Evolutionary conservation across 257 asterid genomes (phyloP), one percentile per base, ranked within the genome.

Genomic region (Solanum chiquidenum): DNA sequence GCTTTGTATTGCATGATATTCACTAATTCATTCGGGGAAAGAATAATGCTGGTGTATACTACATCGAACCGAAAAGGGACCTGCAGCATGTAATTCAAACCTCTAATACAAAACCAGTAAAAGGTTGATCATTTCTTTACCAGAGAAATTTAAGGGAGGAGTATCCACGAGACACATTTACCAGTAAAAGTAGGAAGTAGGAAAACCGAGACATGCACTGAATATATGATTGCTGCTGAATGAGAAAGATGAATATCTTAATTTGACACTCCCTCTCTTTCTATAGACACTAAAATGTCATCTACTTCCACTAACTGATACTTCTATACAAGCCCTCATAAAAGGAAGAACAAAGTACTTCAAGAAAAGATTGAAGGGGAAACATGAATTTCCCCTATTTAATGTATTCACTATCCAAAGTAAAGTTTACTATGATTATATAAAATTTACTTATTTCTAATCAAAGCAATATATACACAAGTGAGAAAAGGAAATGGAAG

Each of bases 381-480:
- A 80, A 49, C 85, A 80, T 80, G 85, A n/a, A 49, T 46, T 29
- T 80, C 35, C 69, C 27, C 66, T 80, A 44, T 80, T 79, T 80
- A 46, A 27, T 80, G 40, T 29, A 80, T 80, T 37, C 38, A 80
- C 23, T 80, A 10, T 27, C 83, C 31, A 12, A 86, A 29, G 79
- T 18, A 74, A 86, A 42, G 34, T 14, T 25, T 44, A 27, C 21
- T 42, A 40, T 69, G 66, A 7, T 42, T 72, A 44, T 13, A 42
- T 2, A 35, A 86, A 34, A 49, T 52, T 66, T 62, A 66, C 27
- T 44, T 49, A 75, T 20, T 86, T 90, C 90, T 46, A 86, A 86
- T 40, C 82, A 84, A 88, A 83, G 76, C 86, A 82, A 86, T 83
- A 72, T 80, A 74, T 6, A 52, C 75, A 87, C 62, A 83, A n/a